A percentile compares a stretch with the other conserved stretches of the same genome.
Evolutionary conservation across 345 rosid species (phyloP).

Genomic region (Eucalyptus marginata): DNA sequence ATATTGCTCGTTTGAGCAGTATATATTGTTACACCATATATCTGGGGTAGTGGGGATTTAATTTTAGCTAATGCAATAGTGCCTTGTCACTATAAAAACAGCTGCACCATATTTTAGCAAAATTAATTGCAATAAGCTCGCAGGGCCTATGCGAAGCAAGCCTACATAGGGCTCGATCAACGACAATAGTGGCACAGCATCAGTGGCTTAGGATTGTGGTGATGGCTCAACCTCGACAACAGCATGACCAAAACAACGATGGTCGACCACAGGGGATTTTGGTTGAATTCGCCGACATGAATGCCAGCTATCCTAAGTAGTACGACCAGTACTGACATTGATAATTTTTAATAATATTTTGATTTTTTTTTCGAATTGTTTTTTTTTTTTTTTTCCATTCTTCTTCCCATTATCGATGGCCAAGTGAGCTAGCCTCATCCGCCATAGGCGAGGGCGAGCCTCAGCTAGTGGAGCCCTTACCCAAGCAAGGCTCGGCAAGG

Average conservation of each 20-base stretch:
- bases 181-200: accelerated
- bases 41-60: neutral
- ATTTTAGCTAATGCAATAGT: neutral
- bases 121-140: neutral
- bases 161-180: neutral
- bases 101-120: neutral
- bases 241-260: neutral
- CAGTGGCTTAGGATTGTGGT: neutral
- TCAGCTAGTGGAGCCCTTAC: too few relatives aligned
- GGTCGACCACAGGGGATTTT: accelerated
- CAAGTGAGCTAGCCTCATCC: neutral
- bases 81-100: neutral
- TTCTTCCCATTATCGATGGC: neutral
- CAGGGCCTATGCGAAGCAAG: neutral
- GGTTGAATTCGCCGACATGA: accelerated
- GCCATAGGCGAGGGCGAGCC: accelerated
- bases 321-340: accelerated
- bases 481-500: too few relatives aligned
- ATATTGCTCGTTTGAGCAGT: neutral
- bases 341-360: too few relatives aligned
- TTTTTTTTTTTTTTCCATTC: neutral
- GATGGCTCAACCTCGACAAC: neutral
- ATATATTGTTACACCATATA: neutral
- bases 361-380: accelerated
- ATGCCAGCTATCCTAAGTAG: accelerated